Percentiles rank a stretch among this genome's conserved stretches.
phyloP scores from a whole-genome alignment of 1,284 basidiomycete species.

The Apiotrichum sp. region DNA sequence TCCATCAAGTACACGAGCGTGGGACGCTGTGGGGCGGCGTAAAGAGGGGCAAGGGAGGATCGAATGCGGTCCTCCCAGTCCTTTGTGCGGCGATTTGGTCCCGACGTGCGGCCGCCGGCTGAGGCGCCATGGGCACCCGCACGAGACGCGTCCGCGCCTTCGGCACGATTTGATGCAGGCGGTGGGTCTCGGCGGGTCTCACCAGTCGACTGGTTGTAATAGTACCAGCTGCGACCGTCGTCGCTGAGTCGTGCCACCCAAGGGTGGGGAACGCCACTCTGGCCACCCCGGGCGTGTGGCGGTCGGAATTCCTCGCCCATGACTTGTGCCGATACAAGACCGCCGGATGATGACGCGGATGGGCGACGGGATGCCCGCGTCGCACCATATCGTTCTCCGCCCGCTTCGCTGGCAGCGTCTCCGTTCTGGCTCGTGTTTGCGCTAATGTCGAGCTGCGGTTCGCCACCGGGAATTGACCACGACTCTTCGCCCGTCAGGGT shows the following conservation, averaged over 20 bases:
- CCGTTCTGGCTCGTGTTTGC: constrained; percentile 1
- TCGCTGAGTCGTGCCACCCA: constrained; percentile 75
- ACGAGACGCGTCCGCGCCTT: background rate
- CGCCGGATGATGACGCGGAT: background rate
- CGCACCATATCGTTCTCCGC: background rate
- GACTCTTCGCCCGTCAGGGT: constrained; percentile 80
- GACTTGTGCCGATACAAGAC: background rate
- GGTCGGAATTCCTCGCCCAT: constrained; percentile 25
- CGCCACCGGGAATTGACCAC: constrained; percentile 69
- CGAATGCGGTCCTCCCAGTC: constrained; percentile 20
- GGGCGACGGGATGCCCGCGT: background rate
- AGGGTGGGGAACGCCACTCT: constrained; percentile 62
- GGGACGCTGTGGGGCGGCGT: constrained; percentile 7
- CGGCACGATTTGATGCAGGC: background rate
- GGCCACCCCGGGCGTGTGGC: constrained; percentile 44
- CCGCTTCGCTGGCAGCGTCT: background rate
- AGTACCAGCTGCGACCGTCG: constrained; percentile 76
- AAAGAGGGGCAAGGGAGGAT: constrained; percentile 14
- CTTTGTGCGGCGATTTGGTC: background rate
- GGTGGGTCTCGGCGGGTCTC: constrained; percentile 53
- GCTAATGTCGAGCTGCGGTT: constrained; percentile 46
- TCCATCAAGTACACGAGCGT: constrained; percentile 29
- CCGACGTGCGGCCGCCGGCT: background rate
- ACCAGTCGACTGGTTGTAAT: constrained; percentile 66
- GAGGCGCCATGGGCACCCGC: constrained; percentile 1